phyloP scores from a whole-genome alignment of 2,329 filamentous ascomycete species.

The Aspergillus calidoustus region DNA sequence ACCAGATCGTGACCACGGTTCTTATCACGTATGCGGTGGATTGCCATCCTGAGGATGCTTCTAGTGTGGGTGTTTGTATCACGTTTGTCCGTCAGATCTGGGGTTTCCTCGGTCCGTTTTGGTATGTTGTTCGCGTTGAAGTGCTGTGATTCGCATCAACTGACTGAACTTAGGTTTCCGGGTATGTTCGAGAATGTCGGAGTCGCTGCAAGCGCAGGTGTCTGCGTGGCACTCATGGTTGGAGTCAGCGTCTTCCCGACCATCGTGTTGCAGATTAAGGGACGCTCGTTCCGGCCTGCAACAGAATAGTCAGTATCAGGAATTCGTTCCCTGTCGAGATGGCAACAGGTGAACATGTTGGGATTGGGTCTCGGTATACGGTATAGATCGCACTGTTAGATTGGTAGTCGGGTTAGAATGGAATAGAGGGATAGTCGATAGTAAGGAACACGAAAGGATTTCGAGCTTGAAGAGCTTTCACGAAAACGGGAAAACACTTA shows the following conservation, averaged over 20 bases:
- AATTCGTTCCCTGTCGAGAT: not conserved
- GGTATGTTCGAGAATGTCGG: slow-evolving; percentile 42
- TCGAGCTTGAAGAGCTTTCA: not conserved
- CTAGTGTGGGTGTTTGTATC: slow-evolving; percentile 65
- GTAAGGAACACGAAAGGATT: not conserved
- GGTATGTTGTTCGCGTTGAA: slow-evolving; percentile 29
- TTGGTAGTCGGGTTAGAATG: not conserved
- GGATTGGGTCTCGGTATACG: not conserved
- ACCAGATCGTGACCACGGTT: slow-evolving; percentile 67
- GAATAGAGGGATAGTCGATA: not conserved
- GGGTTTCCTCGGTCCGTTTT: slow-evolving; percentile 46
- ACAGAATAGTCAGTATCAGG: not conserved
- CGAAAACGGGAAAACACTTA: not conserved
- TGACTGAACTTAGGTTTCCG: slow-evolving; percentile 36
- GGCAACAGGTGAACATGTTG: not conserved
- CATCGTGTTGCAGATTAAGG: slow-evolving; percentile 35
- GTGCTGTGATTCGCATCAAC: not conserved
- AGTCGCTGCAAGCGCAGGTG: slow-evolving; percentile 36
- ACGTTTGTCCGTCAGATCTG: slow-evolving; percentile 57
- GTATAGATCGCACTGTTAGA: not conserved
- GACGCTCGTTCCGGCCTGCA: slow-evolving; percentile 17
- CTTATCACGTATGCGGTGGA: slow-evolving; percentile 66
- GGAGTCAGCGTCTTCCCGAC: slow-evolving; percentile 39
- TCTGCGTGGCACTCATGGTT: slow-evolving; percentile 36
- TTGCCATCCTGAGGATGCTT: slow-evolving; percentile 60